These are phyloP conservation scores for Orbilia blumenaviensis DNA, from an alignment of 2,329 filamentous ascomycete genomes.

Conservation along the genomic window DNA sequence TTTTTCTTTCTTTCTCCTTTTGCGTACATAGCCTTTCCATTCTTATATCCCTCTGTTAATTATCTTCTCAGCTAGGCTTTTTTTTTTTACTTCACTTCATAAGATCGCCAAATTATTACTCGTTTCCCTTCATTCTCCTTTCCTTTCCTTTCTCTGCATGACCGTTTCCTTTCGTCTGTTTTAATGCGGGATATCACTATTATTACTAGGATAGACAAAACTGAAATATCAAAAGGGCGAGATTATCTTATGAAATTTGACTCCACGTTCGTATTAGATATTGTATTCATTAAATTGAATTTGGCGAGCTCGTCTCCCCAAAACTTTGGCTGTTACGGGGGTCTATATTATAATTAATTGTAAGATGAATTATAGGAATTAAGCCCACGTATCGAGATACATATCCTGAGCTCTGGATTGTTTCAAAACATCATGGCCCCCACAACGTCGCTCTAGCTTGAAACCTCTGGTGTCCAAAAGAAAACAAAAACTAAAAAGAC, in stretches of 20 bases:
- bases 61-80: background rate
- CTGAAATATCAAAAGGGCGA: slow-evolving; percentile 7
- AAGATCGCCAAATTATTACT: slow-evolving; percentile 2
- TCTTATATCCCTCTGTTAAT: background rate
- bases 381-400: no score
- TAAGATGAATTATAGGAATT: background rate
- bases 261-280: background rate
- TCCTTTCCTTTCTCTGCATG: background rate
- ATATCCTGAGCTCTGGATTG: background rate
- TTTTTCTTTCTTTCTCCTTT: background rate
- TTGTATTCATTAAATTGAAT: background rate
- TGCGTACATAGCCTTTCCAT: slow-evolving; percentile 28
- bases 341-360: background rate
- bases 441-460: background rate
- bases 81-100: background rate
- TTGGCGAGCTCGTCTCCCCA: background rate
- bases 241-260: slow-evolving; percentile 10
- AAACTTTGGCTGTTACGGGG: background rate
- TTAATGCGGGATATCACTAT: slow-evolving; percentile 22
- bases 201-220: slow-evolving; percentile 26
- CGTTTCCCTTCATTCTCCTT: background rate
- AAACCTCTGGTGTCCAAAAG: background rate
- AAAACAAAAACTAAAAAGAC: background rate
- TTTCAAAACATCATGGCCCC: background rate
- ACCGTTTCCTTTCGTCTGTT: background rate